Conservation (phyloP, 1,284 basidiomycete genomes). For the Cutaneotrichosporon sp. region DNA sequence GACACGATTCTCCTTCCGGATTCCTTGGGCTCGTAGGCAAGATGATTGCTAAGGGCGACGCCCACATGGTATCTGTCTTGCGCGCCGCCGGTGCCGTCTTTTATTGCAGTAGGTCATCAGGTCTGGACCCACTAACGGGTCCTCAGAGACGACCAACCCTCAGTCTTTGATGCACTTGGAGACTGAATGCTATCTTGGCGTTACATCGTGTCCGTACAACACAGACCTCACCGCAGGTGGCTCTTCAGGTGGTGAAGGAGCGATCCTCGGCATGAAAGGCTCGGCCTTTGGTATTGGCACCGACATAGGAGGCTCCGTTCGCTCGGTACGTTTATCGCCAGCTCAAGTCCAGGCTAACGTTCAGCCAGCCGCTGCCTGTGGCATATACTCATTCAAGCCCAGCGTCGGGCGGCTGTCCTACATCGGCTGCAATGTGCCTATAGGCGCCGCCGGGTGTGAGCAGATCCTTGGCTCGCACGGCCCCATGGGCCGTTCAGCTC, state of each 20-base stretch:
- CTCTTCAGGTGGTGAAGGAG: conserved; percentile 61
- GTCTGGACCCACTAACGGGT: conserved; percentile 49
- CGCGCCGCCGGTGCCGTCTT: conserved; percentile 28
- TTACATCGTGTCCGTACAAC: conserved; percentile 43
- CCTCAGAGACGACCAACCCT: conserved; percentile 51
- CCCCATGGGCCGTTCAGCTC: conserved; percentile 57
- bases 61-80: conserved; percentile 16
- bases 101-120: conserved; percentile 47
- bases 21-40: conserved; percentile 20
- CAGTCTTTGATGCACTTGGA: conserved; percentile 22
- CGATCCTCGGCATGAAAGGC: conserved; percentile 58
- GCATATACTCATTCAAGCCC: conserved; percentile 45
- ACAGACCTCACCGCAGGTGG: conserved; percentile 53
- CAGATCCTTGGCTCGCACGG: conserved; percentile 49
- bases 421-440: conserved; percentile 25
- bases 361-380: conserved; percentile 33
- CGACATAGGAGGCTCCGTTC: conserved; percentile 34
- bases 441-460: conserved; percentile 27
- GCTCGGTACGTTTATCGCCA: conserved; percentile 2
- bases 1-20: conserved; percentile 32
- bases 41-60: conserved; percentile 12
- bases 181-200: conserved; percentile 26
- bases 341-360: neutral
- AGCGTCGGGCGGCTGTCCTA: conserved; percentile 37
- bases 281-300: conserved; percentile 58